Evolutionary conservation across 345 rosid species (phyloP).

Genomic region (Toxicodendron radicans): DNA sequence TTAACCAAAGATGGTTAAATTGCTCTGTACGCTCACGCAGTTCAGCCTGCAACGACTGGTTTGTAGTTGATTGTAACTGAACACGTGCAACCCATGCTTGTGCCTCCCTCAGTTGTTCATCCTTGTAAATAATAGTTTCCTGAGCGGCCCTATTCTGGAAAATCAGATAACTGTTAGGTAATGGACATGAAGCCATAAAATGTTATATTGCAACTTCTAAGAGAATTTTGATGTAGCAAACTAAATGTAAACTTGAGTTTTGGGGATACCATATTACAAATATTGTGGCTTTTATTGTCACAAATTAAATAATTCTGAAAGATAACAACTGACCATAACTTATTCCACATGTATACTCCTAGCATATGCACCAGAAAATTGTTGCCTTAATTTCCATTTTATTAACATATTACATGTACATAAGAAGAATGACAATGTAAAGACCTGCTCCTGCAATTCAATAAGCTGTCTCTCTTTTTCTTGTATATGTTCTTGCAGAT

Average conservation of each 20-base stretch:
- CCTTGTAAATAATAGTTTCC: conserved; percentile 77
- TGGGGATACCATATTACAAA: background rate
- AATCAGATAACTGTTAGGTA: conserved; percentile 26
- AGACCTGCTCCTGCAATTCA: conserved; percentile 94
- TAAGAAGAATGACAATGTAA: conserved; percentile 13
- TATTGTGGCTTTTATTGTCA: background rate
- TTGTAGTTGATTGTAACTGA: conserved; percentile 76
- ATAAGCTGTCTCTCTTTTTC: conserved; percentile 84
- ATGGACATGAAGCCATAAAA: background rate
- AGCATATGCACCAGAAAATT: conserved; percentile 3
- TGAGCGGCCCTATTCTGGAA: conserved; percentile 89
- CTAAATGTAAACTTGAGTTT: background rate
- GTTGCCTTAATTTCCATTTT: conserved; percentile 3
- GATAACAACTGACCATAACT: background rate
- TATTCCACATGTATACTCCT: background rate
- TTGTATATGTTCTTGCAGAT: conserved; percentile 86
- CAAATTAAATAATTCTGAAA: background rate
- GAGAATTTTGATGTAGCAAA: background rate
- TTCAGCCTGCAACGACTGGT: conserved; percentile 75
- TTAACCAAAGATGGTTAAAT: conserved; percentile 87
- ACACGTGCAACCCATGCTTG: conserved; percentile 81
- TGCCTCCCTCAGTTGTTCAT: conserved; percentile 80
- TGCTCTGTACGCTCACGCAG: conserved; percentile 84
- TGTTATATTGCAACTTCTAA: background rate
- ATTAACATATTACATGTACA: background rate